Conservation (phyloP, 352 stramenopile species). For the Hyaloperonospora brassicae region DNA sequence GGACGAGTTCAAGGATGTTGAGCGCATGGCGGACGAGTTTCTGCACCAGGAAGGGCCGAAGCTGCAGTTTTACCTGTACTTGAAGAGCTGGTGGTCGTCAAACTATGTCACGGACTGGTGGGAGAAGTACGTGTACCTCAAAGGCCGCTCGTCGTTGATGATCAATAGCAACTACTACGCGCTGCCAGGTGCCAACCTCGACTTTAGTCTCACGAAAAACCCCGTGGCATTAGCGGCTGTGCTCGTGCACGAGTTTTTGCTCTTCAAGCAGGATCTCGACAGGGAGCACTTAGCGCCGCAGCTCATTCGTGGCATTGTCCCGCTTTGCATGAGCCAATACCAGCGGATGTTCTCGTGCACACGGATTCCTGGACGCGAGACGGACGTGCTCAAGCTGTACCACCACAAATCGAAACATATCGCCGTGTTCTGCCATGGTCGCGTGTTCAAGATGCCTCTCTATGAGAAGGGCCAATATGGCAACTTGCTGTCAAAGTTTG, state of each 20-base stretch:
- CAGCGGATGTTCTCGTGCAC: constrained; percentile 86
- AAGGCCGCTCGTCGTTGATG: constrained; percentile 80
- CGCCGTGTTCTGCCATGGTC: constrained; percentile 78
- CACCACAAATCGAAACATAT: constrained; percentile 77
- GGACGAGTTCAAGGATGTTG: constrained; percentile 84
- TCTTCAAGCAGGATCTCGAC: constrained; percentile 84
- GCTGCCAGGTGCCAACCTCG: constrained; percentile 52
- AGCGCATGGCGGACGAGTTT: constrained; percentile 80
- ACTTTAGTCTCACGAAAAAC: constrained; percentile 56
- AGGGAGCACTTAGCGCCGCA: constrained; percentile 73
- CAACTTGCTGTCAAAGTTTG: constrained; percentile 60
- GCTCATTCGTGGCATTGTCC: constrained; percentile 79
- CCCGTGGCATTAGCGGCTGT: constrained; percentile 55
- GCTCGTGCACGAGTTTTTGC: constrained; percentile 71
- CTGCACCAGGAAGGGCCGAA: constrained; percentile 84
- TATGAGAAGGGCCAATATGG: constrained; percentile 75
- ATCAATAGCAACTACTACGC: constrained; percentile 92
- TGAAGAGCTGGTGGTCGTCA: constrained; percentile 85
- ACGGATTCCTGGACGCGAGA: constrained; percentile 79
- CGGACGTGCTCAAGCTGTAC: constrained; percentile 75
- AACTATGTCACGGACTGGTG: constrained; percentile 90
- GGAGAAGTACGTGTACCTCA: constrained; percentile 88
- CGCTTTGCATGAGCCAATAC: constrained; percentile 89
- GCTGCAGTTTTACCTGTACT: constrained; percentile 86
- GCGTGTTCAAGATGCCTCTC: constrained; percentile 84